Evolutionary conservation across 257 asterid species (phyloP), one percentile per base, ranked within the genome.

Genomic region (Gardenia jasminoides): DNA sequence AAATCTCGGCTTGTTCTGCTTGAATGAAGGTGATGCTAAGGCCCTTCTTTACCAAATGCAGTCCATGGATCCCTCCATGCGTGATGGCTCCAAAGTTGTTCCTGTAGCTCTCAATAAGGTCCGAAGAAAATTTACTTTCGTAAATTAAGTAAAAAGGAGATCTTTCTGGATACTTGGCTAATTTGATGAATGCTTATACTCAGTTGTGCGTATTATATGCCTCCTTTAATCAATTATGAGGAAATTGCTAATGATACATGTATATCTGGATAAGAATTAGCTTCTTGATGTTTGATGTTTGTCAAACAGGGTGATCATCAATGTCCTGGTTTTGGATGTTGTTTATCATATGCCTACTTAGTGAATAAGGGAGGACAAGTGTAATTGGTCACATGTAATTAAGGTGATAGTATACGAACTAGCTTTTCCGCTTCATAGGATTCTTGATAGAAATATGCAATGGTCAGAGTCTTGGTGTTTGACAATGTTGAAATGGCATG

Each of bases 101-200:
- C 81, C 97, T 24, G 96, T 93, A 77, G 91, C 96, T 79, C 89
- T 95, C 31, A 88, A 94, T 84, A 92, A 93, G 97, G 99, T 95
- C 76, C 76, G 46, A 30, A 24, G 24, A 20, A 16, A 16, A 7
- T 48, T n/a, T n/a, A n/a, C n/a, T n/a, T n/a, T 30, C 20, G 7
- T 52, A 1, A 15, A 10, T 31, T 50, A 1, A 0, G 19, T 2
- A 83, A 62, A 56, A 2, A 65, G 7, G 1, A 52, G 44, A 66
- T 74, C 15, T 19, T 61, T 70, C 79, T 30, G 9, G 22, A 28
- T 47, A 9, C 52, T 8, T 47, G 10, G 52, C 52, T 47, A 12
- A 11, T 11, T 47, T 47, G 52, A 47, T 47, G 15, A 47, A 47
- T 47, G 15, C 52, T 8, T 20, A 6, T 22, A 6, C 50, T 17